These are phyloP conservation scores for Termitomyces sp. DNA, from an alignment of 768 basidiomycete species.

Conservation along the genomic window DNA sequence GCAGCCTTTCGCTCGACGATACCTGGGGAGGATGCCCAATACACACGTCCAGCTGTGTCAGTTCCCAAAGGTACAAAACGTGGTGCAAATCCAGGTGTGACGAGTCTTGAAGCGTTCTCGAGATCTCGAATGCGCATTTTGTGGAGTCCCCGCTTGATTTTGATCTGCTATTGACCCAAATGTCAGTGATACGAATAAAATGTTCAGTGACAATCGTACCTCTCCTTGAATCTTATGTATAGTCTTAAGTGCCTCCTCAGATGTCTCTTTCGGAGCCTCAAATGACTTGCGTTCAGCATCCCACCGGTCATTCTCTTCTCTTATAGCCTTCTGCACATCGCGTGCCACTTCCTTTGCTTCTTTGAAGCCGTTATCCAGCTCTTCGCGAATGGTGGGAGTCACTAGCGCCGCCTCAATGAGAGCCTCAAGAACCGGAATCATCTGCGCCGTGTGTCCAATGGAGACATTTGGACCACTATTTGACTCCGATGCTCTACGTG, in stretches of 20 bases:
- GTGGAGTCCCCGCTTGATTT: constrained; percentile 45
- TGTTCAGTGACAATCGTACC: background rate
- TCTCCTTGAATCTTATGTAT: constrained; percentile 17
- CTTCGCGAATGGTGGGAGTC: constrained; percentile 50
- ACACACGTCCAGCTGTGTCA: constrained; percentile 65
- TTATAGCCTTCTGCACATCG: constrained; percentile 51
- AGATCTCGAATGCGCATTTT: constrained; percentile 47
- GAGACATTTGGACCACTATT: constrained; percentile 14
- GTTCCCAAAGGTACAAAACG: constrained; percentile 66
- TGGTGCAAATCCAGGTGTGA: constrained; percentile 40
- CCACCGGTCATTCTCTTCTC: constrained; percentile 60
- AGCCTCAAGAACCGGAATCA: constrained; percentile 63
- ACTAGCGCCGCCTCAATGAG: constrained; percentile 54
- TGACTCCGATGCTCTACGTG: constrained; percentile 30
- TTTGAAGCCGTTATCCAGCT: constrained; percentile 57
- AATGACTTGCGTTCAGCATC: constrained; percentile 40
- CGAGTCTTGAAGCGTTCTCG: constrained; percentile 56
- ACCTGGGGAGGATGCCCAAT: constrained; percentile 66
- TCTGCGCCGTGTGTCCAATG: constrained; percentile 50
- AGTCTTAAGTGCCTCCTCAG: constrained; percentile 19
- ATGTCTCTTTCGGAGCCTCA: constrained; percentile 17
- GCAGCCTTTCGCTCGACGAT: constrained; percentile 55
- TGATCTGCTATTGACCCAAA: constrained; percentile 38
- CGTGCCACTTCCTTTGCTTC: constrained; percentile 54
- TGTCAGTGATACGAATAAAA: background rate